A percentile compares a stretch with the other conserved stretches of the same genome.
Conservation (phyloP, 2,329 filamentous ascomycete species). For the Trichoderma endophyticum region DNA sequence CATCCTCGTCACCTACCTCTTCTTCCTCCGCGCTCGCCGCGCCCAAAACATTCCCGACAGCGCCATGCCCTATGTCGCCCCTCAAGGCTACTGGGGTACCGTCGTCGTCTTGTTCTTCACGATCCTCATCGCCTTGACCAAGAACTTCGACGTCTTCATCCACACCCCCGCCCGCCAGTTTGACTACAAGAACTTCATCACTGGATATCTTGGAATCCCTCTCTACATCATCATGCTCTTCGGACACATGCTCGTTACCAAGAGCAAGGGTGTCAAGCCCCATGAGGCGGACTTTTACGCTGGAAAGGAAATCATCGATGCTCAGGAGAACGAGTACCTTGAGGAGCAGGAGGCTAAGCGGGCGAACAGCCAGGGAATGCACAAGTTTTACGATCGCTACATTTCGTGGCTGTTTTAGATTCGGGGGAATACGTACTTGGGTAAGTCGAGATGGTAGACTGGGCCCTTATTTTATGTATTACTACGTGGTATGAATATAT, state of each 20-base stretch:
- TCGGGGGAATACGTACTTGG: background rate
- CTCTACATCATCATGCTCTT: conserved; percentile 68
- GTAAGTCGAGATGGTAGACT: background rate
- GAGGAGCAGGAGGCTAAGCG: conserved; percentile 36
- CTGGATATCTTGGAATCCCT: conserved; percentile 73
- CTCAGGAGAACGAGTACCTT: conserved; percentile 68
- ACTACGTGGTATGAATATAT: background rate
- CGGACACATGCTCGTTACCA: conserved; percentile 60
- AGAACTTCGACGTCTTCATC: conserved; percentile 76
- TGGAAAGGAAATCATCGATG: conserved; percentile 70
- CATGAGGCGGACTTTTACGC: conserved; percentile 65
- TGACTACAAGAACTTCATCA: conserved; percentile 74
- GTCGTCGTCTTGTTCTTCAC: conserved; percentile 67
- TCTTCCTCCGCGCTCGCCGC: conserved; percentile 59
- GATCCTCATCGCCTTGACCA: conserved; percentile 71
- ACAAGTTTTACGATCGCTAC: conserved; percentile 39
- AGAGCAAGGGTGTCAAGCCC: conserved; percentile 53
- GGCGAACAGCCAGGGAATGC: conserved; percentile 27
- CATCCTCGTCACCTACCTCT: conserved; percentile 65
- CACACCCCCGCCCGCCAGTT: conserved; percentile 51
- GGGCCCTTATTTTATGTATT: background rate
- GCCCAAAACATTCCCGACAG: conserved; percentile 57
- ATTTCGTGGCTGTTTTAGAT: conserved; percentile 38
- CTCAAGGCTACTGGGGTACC: conserved; percentile 68
- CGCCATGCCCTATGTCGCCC: conserved; percentile 62